Conservation (phyloP, 352 stramenopile species). For the Phytophthora pseudosyringae region DNA sequence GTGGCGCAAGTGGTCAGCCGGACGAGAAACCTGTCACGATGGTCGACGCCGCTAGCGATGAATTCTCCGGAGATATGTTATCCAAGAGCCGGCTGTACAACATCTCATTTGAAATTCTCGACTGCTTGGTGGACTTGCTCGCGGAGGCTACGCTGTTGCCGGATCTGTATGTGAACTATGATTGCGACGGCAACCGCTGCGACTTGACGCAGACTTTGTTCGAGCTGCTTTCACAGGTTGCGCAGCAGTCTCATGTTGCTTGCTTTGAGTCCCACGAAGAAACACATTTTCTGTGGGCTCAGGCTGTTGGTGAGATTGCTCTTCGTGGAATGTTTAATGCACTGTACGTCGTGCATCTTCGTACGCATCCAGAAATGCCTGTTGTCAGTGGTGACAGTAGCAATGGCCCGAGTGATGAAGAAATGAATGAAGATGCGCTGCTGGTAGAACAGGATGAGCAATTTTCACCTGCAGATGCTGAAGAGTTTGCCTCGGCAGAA, state of each 20-base stretch:
- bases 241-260: slow-evolving; percentile 64
- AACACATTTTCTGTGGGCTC: slow-evolving; percentile 71
- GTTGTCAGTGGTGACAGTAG: slow-evolving; percentile 21
- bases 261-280: slow-evolving; percentile 79
- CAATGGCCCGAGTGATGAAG: slow-evolving; percentile 31
- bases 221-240: slow-evolving; percentile 91
- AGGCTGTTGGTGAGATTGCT: slow-evolving; percentile 68
- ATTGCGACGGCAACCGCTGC: slow-evolving; percentile 97
- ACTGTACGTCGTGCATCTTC: slow-evolving; percentile 74
- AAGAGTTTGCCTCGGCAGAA: slow-evolving; percentile 53
- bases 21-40: slow-evolving; percentile 24
- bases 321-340: slow-evolving; percentile 79
- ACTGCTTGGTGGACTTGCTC: slow-evolving; percentile 97
- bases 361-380: slow-evolving; percentile 46
- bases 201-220: slow-evolving; percentile 93
- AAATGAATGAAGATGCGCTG: slow-evolving; percentile 38
- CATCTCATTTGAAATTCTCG: slow-evolving; percentile 78
- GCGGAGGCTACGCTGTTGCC: slow-evolving; percentile 94
- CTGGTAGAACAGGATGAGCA: slow-evolving; percentile 38
- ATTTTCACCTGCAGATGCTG: slow-evolving; percentile 2
- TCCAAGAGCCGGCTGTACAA: slow-evolving; percentile 59
- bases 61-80: slow-evolving; percentile 69
- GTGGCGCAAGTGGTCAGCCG: slow-evolving; percentile 1
- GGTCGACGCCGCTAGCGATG: slow-evolving; percentile 63
- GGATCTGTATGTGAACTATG: slow-evolving; percentile 99